Evolutionary conservation across 805 yeast species (phyloP).

Genomic region (Starmerella etchellsii): DNA sequence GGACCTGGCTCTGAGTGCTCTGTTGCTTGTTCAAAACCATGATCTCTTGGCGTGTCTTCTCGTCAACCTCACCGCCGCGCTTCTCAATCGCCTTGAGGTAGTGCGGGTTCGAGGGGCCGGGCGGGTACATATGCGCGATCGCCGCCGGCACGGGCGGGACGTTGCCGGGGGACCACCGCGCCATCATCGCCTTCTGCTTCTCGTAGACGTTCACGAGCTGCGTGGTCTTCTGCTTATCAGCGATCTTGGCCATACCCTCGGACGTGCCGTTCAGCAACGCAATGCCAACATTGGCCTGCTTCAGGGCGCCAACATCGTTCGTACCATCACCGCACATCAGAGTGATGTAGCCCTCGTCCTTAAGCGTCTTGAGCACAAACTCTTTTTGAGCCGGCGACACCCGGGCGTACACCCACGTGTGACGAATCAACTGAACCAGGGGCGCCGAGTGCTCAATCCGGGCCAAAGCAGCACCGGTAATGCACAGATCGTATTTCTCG

Average conservation of each 20-base stretch:
- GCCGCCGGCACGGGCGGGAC: constrained; percentile 66
- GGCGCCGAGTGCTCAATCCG: constrained; percentile 42
- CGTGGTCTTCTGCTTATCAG: constrained; percentile 62
- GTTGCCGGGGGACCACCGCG: constrained; percentile 49
- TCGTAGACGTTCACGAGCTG: constrained; percentile 55
- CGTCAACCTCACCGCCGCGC: constrained; percentile 68
- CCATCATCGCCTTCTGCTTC: constrained; percentile 70
- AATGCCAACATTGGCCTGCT: constrained; percentile 96
- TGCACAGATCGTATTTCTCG: constrained; percentile 66
- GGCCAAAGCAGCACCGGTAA: constrained; percentile 81
- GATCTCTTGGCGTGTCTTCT: constrained; percentile 34
- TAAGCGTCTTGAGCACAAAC: constrained; percentile 68
- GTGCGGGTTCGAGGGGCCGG: constrained; percentile 83
- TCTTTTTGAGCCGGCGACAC: constrained; percentile 96
- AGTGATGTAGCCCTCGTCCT: constrained; percentile 80
- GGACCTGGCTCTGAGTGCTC: constrained; percentile 28
- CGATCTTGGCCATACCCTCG: constrained; percentile 79
- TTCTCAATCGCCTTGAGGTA: constrained; percentile 75
- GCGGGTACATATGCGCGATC: constrained; percentile 95
- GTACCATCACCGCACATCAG: constrained; percentile 99
- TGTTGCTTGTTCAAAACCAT: constrained; percentile 22
- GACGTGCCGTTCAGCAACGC: constrained; percentile 96
- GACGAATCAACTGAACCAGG: constrained; percentile 59
- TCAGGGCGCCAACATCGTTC: constrained; percentile 98
- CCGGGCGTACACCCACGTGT: constrained; percentile 95